Percentiles rank a stretch among this genome's conserved stretches.
These are phyloP conservation scores for Myriosclerotinia curreyana DNA, from an alignment of 2,329 filamentous ascomycete species.

Conservation along the genomic window DNA sequence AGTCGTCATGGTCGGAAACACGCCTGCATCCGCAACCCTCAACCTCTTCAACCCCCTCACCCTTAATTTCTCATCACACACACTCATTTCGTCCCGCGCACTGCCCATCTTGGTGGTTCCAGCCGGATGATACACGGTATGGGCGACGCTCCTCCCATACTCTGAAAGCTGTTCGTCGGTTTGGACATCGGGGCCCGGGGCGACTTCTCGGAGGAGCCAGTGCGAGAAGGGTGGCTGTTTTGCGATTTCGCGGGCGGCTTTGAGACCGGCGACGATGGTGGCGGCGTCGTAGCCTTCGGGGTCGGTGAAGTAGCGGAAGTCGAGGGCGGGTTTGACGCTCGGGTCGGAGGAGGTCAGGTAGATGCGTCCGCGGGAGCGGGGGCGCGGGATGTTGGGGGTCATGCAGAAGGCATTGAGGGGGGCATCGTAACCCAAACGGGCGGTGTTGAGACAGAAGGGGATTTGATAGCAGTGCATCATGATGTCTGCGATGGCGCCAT, in stretches of 20 bases:
- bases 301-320: conserved; percentile 55
- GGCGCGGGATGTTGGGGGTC: conserved; percentile 58
- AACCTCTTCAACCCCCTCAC: conserved; percentile 69
- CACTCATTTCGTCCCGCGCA: conserved; percentile 64
- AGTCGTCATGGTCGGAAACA: conserved; percentile 83
- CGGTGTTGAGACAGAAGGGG: conserved; percentile 83
- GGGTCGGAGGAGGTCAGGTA: conserved; percentile 51
- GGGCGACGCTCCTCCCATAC: conserved; percentile 76
- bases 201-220: conserved; percentile 44
- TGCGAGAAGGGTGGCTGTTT: conserved; percentile 43
- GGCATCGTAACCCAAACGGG: conserved; percentile 65
- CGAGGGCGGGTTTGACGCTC: conserved; percentile 48
- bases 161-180: conserved; percentile 77
- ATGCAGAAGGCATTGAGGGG: conserved; percentile 53
- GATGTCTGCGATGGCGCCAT: conserved; percentile 75
- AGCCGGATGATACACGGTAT: conserved; percentile 87
- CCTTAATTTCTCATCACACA: conserved; percentile 74
- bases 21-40: conserved; percentile 79
- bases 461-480: conserved; percentile 99
- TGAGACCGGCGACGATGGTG: conserved; percentile 44
- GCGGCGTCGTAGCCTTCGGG: conserved; percentile 55
- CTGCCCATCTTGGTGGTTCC: conserved; percentile 92
- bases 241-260: conserved; percentile 39
- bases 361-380: conserved; percentile 56
- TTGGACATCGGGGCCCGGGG: conserved; percentile 46